Evolutionary conservation across 495 filamentous ascomycete species (phyloP), one percentile per base, ranked within the genome.

Genomic region (Annulohypoxylon maeteangense): DNA sequence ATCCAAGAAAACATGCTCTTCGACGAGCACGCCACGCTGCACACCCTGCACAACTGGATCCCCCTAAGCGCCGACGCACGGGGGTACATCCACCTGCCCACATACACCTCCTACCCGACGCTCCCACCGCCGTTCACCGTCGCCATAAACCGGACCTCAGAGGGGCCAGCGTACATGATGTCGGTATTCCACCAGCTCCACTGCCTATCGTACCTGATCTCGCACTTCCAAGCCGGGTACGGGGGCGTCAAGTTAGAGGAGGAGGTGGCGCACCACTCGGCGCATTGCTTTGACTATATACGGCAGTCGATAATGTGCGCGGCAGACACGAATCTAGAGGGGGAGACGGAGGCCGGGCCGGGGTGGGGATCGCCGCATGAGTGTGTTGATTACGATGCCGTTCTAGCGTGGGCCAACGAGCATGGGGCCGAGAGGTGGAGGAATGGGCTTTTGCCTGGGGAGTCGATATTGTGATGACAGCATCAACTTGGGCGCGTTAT

Each of bases 141-240:
- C 12, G 56, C 66, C 6, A 45, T 83, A 1, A 70, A 79, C 65
- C 78, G 78, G 16, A 58, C 74, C 8, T 61, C 65, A 0, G 74
- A 83, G 34, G 81, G 81, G 2, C 80, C 80, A 2, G 81, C 77
- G 1, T 85, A 79, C 74, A 83, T 85, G 82, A 81, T 87, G 72
- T 80, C 81, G 25, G 82, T 85, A 11, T 84, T 85, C 68, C 83
- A 87, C 73, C 84, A 86, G 65, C 79, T 87, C 2, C 84, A 87
- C 64, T 86, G 85, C 65, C 74, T 87, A 27, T 84, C 81, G 8
- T 84, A 83, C 62, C 47, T 85, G 25, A 76, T 79, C 5, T 71
- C 79, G 68, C 77, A 82, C 44, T 82, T 75, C 67, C 81, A 83
- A 56, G 74, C 64, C 7, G 81, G 78, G 14, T 83, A 80, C 62